phyloP scores from a whole-genome alignment of 2,329 filamentous ascomycete genomes.

The Pseudogymnoascus verrucosus region DNA sequence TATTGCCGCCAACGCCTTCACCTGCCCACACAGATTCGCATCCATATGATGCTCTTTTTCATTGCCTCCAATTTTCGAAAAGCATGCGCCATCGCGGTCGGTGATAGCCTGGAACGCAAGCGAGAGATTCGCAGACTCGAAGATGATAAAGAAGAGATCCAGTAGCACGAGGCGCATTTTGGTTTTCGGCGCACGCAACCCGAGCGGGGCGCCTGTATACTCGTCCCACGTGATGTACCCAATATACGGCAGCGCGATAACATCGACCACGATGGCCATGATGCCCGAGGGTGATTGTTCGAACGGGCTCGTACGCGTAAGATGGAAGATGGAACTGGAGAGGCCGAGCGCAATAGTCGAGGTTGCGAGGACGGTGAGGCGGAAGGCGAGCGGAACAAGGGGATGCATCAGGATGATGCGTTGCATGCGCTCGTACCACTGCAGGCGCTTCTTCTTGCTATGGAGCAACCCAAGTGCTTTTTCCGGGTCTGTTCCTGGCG shows the following conservation, averaged over 20 bases:
- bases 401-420: slow-evolving; percentile 33
- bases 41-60: slow-evolving; percentile 24
- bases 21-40: slow-evolving; percentile 48
- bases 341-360: slow-evolving; percentile 75
- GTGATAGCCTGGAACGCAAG: slow-evolving; percentile 79
- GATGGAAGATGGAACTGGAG: slow-evolving; percentile 63
- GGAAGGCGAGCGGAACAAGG: slow-evolving; percentile 76
- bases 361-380: slow-evolving; percentile 73
- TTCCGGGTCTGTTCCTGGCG: slow-evolving; percentile 22
- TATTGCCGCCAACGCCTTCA: slow-evolving; percentile 68
- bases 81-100: slow-evolving; percentile 52
- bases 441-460: slow-evolving; percentile 22
- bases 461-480: slow-evolving; percentile 22
- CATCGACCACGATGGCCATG: slow-evolving; percentile 84
- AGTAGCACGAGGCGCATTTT: slow-evolving; percentile 87
- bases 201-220: slow-evolving; percentile 88
- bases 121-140: slow-evolving; percentile 87
- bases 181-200: slow-evolving; percentile 70
- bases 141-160: slow-evolving; percentile 94
- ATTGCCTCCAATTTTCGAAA: slow-evolving; percentile 28
- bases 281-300: slow-evolving; percentile 67
- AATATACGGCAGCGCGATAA: slow-evolving; percentile 81
- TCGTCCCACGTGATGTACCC: slow-evolving; percentile 94
- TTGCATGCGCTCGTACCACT: neutral
- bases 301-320: slow-evolving; percentile 32